Evolutionary conservation across 345 rosid species (phyloP).

Genomic region (Populus euphratica): DNA sequence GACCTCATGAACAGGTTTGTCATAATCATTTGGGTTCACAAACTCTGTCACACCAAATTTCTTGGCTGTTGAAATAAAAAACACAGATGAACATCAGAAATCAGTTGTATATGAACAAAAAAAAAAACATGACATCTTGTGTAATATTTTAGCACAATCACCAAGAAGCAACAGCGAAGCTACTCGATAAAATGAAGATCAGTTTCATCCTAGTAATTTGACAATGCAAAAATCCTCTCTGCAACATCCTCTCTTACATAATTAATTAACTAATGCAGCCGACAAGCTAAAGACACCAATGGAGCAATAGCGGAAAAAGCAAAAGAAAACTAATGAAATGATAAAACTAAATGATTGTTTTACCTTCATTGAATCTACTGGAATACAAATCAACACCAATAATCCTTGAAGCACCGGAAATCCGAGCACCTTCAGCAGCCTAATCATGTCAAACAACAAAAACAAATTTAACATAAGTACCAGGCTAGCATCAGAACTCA

Average conservation of each 20-base stretch:
- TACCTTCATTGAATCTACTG: constrained; percentile 22
- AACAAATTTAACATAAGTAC: not conserved
- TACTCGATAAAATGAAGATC: not conserved
- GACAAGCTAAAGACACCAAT: not conserved
- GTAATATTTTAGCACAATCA: not conserved
- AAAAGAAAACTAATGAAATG: not conserved
- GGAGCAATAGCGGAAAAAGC: not conserved
- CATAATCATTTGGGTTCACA: constrained; percentile 16
- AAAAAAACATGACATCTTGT: too few relatives aligned
- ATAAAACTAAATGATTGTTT: not conserved
- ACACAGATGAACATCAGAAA: constrained; percentile 2
- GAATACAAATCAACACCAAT: constrained; percentile 42
- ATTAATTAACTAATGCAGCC: not conserved
- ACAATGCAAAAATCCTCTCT: not conserved
- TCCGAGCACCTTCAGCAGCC: constrained; percentile 39
- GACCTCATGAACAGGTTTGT: constrained; percentile 24
- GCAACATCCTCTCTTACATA: not conserved
- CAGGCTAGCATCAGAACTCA: too few relatives aligned
- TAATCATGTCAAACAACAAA: not conserved
- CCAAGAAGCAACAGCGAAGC: not conserved
- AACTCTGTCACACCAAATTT: constrained; percentile 21
- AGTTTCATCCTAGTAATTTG: not conserved
- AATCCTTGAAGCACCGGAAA: constrained; percentile 40
- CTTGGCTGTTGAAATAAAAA: constrained; percentile 3
- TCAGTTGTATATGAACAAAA: not conserved